Evolutionary conservation across 257 asterid genomes (phyloP).

Genomic region (Haberlea rhodopensis): DNA sequence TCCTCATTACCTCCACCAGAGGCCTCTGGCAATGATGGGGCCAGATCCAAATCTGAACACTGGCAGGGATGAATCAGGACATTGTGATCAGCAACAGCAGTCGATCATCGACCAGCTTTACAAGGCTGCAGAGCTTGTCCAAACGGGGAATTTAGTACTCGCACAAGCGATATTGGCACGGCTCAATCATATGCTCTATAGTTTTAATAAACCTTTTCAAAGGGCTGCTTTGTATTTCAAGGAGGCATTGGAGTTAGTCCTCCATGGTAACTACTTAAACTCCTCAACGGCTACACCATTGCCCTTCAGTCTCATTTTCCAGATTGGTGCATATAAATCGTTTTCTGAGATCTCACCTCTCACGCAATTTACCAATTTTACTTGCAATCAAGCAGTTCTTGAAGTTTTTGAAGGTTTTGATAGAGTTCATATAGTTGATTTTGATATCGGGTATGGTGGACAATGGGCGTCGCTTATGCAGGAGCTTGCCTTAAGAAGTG

Average conservation of each 20-base stretch:
- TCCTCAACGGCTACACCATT: slow-evolving; percentile 30
- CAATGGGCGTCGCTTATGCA: no score
- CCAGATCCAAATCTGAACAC: slow-evolving; percentile 46
- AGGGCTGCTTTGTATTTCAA: slow-evolving; percentile 91
- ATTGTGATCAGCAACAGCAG: slow-evolving; percentile 51
- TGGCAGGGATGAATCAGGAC: slow-evolving; percentile 52
- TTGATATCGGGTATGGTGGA: no score
- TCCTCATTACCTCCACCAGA: slow-evolving; percentile 51
- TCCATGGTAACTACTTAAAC: slow-evolving; percentile 30
- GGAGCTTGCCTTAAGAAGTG: slow-evolving; percentile 65
- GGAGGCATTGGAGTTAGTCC: slow-evolving; percentile 74
- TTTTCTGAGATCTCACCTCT: slow-evolving; percentile 89
- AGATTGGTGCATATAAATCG: slow-evolving; percentile 81
- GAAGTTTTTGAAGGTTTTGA: slow-evolving; percentile 74
- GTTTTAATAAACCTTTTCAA: slow-evolving; percentile 81
- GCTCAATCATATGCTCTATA: slow-evolving; percentile 99
- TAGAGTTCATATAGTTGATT: slow-evolving; percentile 70
- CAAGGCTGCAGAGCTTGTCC: slow-evolving; percentile 82
- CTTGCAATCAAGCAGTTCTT: slow-evolving; percentile 88
- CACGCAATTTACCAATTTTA: slow-evolving; percentile 72
- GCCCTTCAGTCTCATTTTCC: slow-evolving; percentile 69
- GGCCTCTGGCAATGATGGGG: slow-evolving; percentile 34
- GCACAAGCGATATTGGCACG: slow-evolving; percentile 99
- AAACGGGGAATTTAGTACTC: slow-evolving; percentile 73
- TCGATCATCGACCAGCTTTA: slow-evolving; percentile 71